Evolutionary conservation across 2,329 filamentous ascomycete genomes (phyloP), one percentile per base, ranked within the genome.

Genomic region (Colletotrichum lupini): DNA sequence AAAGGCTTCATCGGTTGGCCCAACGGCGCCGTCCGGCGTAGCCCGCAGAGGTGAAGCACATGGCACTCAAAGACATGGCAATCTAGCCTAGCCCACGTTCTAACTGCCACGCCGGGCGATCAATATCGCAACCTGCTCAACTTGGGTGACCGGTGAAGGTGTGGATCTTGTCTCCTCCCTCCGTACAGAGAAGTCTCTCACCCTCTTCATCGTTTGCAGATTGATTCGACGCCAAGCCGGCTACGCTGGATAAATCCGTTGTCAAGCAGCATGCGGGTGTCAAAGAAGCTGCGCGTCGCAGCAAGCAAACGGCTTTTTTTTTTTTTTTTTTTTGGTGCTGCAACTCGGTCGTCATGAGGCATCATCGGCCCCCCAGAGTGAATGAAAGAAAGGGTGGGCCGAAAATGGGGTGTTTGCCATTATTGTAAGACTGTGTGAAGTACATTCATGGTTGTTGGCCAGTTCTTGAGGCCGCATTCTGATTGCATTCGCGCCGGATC

Each of bases 61-160:
- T 12, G 37, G 32, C 52, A 59, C 57, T 53, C 14, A 63, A 11
- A 4, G n/a, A 26, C 52, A 59, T 58, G 59, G 65, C 65, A 64
- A 67, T 42, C 53, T 42, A 19, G 30, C 35, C 55, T 67, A 37
- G 56, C 56, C 32, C 46, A 42, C 19, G 37, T 8, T 42, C 37
- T 19, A 19, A 28, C 62, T 71, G 61, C 46, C 30, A 16, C 56
- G 30, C 14, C 53, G 60, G 60, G 55, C 59, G 55, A 70, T 69
- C 66, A 53, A 37, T 49, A 37, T 70, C 46, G n/a, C 28, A 49
- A 24, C 42, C 26, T 57, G 55, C 55, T 69, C 19, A 64, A 72
- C 58, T 69, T 68, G 69, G 69, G 24, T 35, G 70, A 73, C 67
- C 70, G 70, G 70, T 73, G 66, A 73, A 52, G 70, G 42, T 65